A percentile compares a stretch with the other conserved stretches of the same genome.
Evolutionary conservation across 2,329 filamentous ascomycete species (phyloP).

Genomic region (Fusarium armeniacum): DNA sequence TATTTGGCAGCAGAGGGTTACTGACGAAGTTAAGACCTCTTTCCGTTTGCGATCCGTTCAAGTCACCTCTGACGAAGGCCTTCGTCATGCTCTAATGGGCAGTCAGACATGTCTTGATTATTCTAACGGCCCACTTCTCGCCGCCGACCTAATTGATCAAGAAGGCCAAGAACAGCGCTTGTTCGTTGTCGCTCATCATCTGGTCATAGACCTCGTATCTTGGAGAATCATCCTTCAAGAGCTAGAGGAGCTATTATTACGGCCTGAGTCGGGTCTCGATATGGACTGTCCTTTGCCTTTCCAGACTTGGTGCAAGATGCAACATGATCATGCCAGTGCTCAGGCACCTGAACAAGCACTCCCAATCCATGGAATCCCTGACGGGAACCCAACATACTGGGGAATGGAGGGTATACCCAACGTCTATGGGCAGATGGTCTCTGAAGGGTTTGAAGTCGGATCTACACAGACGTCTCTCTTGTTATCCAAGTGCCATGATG

Average conservation of each 20-base stretch:
- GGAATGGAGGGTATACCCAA: slow-evolving; percentile 41
- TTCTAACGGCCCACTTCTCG: slow-evolving; percentile 20
- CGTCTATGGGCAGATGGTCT: slow-evolving; percentile 40
- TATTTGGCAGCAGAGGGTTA: slow-evolving; percentile 35
- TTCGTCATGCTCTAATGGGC: slow-evolving; percentile 5
- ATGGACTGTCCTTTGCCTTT: slow-evolving; percentile 50
- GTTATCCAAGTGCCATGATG: slow-evolving; percentile 41
- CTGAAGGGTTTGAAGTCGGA: slow-evolving; percentile 37
- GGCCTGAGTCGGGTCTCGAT: slow-evolving; percentile 12
- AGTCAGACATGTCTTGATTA: slow-evolving; percentile 37
- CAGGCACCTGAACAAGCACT: slow-evolving; percentile 47
- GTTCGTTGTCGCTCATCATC: slow-evolving; percentile 56
- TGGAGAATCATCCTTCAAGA: slow-evolving; percentile 58
- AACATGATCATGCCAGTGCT: slow-evolving; percentile 37
- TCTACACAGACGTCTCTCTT: slow-evolving; percentile 34
- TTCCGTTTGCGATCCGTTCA: slow-evolving; percentile 27
- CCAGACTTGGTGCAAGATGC: slow-evolving; percentile 57
- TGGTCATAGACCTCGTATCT: slow-evolving; percentile 62
- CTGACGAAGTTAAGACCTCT: slow-evolving; percentile 2
- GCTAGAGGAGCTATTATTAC: slow-evolving; percentile 55
- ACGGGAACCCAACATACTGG: slow-evolving; percentile 48
- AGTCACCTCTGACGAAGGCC: neutral
- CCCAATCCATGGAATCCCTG: slow-evolving; percentile 24
- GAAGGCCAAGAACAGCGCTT: slow-evolving; percentile 48
- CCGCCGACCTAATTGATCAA: slow-evolving; percentile 30